Base-by-base conservation (phyloP, 345 rosid genomes). In the Clarkia xantiana region DNA sequence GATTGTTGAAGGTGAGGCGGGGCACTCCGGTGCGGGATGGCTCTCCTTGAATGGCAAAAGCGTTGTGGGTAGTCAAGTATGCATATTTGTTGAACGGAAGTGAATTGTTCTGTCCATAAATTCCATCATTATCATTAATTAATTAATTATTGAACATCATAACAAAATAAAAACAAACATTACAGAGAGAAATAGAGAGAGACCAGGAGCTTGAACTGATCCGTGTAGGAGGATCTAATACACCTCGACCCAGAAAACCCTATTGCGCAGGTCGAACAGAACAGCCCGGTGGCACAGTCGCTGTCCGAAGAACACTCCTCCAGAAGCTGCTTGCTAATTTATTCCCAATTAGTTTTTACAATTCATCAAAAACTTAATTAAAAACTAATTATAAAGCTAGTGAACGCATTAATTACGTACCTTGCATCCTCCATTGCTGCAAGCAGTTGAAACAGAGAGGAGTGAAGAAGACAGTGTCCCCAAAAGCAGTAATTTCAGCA, bases 1-100 rank as follows among this genome's bases (percentile, higher is more conserved):
- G 95, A 62, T 77, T 78, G 40, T 75, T 63, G 11, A 75, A 41
- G 2, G 86, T 71, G 40, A 66, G 0, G 17, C 93, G 64, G 29
- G 82, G 81, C 45, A 59, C 66, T 14, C 72, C 72, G 2, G 78
- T 72, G 65, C 62, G 79, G 12, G 65, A 63, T 18, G 77, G 74
- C 49, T 72, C 73, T 39, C 68, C 72, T 3, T 72, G 75, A 18
- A 77, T 79, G 25, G 86, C 93, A 56, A n/a, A 77, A 0, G 93
- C 73, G 44, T 82, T 82, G 71, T 82, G 84, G 29, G 84, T 79
- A 3, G 86, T 75, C 67, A 82, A 55, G 64, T 62, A 79, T 49
- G 93, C 78, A 45, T 82, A 79, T 19, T 82, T 82, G 61, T 82
- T 79, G 66, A 79, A 77, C 14, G 84, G 80, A 1, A 82, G 70